Percentiles rank a stretch among this genome's conserved stretches.
Evolutionary conservation across 2,329 filamentous ascomycete genomes (phyloP).

Genomic region (Nothophaeocryptopus gaeumannii): DNA sequence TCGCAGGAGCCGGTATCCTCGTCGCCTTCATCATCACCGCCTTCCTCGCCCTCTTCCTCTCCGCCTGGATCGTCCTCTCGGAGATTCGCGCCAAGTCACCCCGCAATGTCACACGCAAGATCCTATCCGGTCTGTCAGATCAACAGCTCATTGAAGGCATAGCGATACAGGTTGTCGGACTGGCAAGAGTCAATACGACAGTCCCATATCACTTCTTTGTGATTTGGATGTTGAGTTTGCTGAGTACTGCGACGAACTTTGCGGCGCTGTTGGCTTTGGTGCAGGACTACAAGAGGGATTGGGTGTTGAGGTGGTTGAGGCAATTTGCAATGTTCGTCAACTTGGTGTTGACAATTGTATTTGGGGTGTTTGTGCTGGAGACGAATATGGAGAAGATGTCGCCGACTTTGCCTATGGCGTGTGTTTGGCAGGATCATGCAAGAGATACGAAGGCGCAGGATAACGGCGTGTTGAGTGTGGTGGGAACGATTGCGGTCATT

Average conservation of each 20-base stretch:
- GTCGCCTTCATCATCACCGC: slow-evolving; percentile 67
- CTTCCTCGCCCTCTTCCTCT: slow-evolving; percentile 54
- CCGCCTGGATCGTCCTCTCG: slow-evolving; percentile 56
- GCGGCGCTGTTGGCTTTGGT: slow-evolving; percentile 63
- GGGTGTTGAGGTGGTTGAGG: slow-evolving; percentile 64
- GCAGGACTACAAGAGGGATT: slow-evolving; percentile 64
- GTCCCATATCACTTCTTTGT: slow-evolving; percentile 69
- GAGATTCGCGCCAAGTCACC: slow-evolving; percentile 49
- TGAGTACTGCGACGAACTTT: slow-evolving; percentile 65
- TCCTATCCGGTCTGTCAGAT: slow-evolving; percentile 64
- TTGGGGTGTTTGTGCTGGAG: slow-evolving; percentile 57
- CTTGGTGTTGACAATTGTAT: slow-evolving; percentile 56
- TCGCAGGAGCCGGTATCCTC: slow-evolving; percentile 58
- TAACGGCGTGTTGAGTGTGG: slow-evolving; percentile 46
- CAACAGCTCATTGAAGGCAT: slow-evolving; percentile 69
- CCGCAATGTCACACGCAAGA: slow-evolving; percentile 58
- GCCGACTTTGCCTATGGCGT: slow-evolving; percentile 58
- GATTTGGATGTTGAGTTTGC: slow-evolving; percentile 64
- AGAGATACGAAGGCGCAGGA: slow-evolving; percentile 29
- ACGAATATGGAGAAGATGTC: slow-evolving; percentile 52
- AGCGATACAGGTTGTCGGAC: slow-evolving; percentile 63
- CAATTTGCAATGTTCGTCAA: slow-evolving; percentile 66
- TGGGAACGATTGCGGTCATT: slow-evolving; percentile 62
- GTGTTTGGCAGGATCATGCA: slow-evolving; percentile 54
- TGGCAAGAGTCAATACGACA: slow-evolving; percentile 58